phyloP scores from a whole-genome alignment of 352 stramenopile genomes.

The Elongisporangium prolatum region DNA sequence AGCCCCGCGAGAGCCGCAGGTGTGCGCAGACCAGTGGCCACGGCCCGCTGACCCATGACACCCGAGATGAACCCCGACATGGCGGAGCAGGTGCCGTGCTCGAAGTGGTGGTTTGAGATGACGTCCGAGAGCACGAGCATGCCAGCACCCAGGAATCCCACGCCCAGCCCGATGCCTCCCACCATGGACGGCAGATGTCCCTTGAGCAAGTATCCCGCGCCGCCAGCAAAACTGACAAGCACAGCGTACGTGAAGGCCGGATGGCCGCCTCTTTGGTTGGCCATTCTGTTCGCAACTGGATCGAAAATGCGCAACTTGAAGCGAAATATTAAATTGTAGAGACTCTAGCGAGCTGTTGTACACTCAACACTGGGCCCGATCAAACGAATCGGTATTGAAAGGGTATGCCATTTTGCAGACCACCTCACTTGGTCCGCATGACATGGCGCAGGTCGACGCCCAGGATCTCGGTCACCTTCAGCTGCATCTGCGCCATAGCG shows the following conservation, averaged over 20 bases:
- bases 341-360: slow-evolving; percentile 6
- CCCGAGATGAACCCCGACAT: slow-evolving; percentile 69
- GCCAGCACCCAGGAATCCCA: slow-evolving; percentile 62
- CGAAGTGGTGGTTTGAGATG: slow-evolving; percentile 70
- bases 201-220: slow-evolving; percentile 57
- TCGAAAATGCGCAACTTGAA: neutral
- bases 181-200: slow-evolving; percentile 61
- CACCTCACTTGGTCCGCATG: slow-evolving; percentile 65
- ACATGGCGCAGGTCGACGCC: slow-evolving; percentile 83
- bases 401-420: slow-evolving; percentile 7
- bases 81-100: slow-evolving; percentile 53
- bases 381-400: slow-evolving; percentile 3
- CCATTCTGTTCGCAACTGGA: slow-evolving; percentile 9
- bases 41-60: slow-evolving; percentile 48
- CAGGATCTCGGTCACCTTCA: slow-evolving; percentile 79
- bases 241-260: slow-evolving; percentile 73
- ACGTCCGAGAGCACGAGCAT: slow-evolving; percentile 62
- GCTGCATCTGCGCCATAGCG: slow-evolving; percentile 82
- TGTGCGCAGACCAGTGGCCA: slow-evolving; percentile 34
- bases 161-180: slow-evolving; percentile 48
- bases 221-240: slow-evolving; percentile 55
- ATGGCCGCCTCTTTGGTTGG: slow-evolving; percentile 30
- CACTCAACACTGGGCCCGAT: neutral
- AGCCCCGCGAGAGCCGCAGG: slow-evolving; percentile 41
- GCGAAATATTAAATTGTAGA: slow-evolving; percentile 9